phyloP scores from a whole-genome alignment of 176 grass and related monocot species.

The Otatea glauca region DNA sequence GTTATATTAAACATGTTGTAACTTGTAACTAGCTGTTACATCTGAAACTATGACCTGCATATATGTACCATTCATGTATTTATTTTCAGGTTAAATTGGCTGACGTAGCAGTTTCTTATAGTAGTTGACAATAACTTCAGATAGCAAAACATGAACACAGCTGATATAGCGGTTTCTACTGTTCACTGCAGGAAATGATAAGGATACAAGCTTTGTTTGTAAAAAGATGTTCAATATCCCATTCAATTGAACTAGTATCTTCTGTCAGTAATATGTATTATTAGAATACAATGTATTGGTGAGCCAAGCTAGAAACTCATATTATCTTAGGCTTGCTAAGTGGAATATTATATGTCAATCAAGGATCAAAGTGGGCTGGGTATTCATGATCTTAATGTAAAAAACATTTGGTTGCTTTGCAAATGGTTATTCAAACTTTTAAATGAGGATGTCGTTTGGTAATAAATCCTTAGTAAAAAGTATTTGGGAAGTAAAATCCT shows the following conservation, averaged over 20 bases:
- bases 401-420: too few species aligned
- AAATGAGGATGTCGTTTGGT: too few species aligned
- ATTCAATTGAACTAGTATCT: not conserved
- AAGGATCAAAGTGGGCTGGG: too few species aligned
- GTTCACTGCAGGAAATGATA: not conserved
- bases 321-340: too few species aligned
- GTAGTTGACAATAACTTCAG: not conserved
- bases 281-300: not conserved
- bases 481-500: too few species aligned
- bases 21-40: not conserved
- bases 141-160: not conserved
- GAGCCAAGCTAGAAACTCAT: not conserved
- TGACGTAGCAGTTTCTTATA: not conserved
- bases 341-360: too few species aligned
- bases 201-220: not conserved
- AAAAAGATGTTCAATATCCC: not conserved
- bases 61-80: not conserved
- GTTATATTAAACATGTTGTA: not conserved
- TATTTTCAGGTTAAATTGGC: slow-evolving; percentile 10
- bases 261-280: too few species aligned
- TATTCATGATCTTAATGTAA: too few species aligned
- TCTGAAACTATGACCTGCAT: not conserved
- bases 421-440: too few species aligned
- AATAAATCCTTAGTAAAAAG: too few species aligned
- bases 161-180: not conserved